Base-by-base conservation (phyloP, 2,329 filamentous ascomycete genomes). In the Diplocarpon rosae region DNA sequence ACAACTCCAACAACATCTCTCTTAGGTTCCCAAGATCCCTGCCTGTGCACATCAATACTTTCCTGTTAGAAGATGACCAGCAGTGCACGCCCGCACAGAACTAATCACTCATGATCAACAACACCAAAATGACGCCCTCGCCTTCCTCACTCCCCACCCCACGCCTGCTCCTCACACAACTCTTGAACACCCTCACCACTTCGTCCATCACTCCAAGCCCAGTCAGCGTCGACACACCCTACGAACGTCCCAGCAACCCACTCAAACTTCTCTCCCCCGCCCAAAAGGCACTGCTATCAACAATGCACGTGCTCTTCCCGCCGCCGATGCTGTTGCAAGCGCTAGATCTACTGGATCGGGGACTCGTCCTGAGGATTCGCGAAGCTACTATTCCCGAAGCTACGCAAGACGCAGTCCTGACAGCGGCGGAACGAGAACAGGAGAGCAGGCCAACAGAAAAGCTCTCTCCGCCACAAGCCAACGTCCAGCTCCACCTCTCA, bases 331-430 rank as follows among this genome's bases (percentile, higher is more conserved):
- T 95, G 1, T 78, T 95, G 1, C 85, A 87, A 2, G 87, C 90
- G 0, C 71, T 98, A 2, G 89, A 96, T 62, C 71, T 96, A 0
- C 71, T 98, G 1, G 92, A 98, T 62, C 76, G 86, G 20, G 67
- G 73, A 2, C 73, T 92, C 0, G 76, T 95, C 29, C 78, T 71
- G 5, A 71, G 78, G 1, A 63, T 80, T 4, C 13, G 41, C 28
- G 5, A 20, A 14, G 2, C 31, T 35, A 61, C 31, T 35, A 61
- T 9, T 33, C 47, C 24, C 29, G 36, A 24, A 24, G 20, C 20
- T 7, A 24, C 20, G 3, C 4, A 7, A 7, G 20, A 24, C 20
- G 20, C 7, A 3, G 20, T 3, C 20, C 20, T 24, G 20, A n/a
- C n/a, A n/a, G n/a, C 20, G 20, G 20, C 20, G 20, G 20, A 24